phyloP scores from a whole-genome alignment of 495 filamentous ascomycete species.

The Trypethelium eluteriae region DNA sequence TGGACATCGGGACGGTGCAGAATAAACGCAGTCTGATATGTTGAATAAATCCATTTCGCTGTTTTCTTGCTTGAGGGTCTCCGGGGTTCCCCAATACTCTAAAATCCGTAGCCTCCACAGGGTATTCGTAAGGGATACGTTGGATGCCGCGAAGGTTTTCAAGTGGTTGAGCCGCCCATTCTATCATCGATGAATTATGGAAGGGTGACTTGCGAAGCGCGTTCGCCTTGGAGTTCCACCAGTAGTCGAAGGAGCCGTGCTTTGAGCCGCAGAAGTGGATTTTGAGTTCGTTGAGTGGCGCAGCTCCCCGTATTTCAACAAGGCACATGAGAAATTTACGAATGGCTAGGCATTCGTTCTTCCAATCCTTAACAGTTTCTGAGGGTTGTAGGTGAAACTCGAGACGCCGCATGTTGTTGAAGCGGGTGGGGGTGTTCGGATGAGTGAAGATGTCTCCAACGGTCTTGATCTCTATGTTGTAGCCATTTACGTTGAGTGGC shows the following conservation, averaged over 20 bases:
- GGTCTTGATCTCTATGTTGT: constrained; percentile 15
- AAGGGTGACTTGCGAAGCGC: constrained; percentile 15
- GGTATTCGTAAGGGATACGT: no score
- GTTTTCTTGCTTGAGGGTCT: no score
- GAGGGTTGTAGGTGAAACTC: background rate
- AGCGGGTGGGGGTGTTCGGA: background rate
- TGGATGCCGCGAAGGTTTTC: background rate
- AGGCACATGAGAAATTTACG: background rate
- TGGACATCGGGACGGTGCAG: no score
- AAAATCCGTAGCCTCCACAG: no score
- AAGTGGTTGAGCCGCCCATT: constrained; percentile 20
- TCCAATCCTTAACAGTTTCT: background rate
- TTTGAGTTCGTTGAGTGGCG: background rate
- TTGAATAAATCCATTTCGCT: no score
- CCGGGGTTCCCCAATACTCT: no score
- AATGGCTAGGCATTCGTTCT: background rate
- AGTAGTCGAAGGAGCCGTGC: constrained; percentile 12
- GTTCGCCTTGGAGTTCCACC: constrained; percentile 15
- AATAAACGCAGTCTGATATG: no score
- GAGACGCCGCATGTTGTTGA: constrained; percentile 6
- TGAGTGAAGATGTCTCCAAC: constrained; percentile 15
- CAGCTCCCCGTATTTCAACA: background rate
- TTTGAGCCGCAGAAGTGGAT: background rate
- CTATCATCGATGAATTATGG: constrained; percentile 17
- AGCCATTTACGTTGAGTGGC: background rate